These are phyloP conservation scores for Combretum micranthum DNA, from an alignment of 345 rosid species.

Conservation along the genomic window DNA sequence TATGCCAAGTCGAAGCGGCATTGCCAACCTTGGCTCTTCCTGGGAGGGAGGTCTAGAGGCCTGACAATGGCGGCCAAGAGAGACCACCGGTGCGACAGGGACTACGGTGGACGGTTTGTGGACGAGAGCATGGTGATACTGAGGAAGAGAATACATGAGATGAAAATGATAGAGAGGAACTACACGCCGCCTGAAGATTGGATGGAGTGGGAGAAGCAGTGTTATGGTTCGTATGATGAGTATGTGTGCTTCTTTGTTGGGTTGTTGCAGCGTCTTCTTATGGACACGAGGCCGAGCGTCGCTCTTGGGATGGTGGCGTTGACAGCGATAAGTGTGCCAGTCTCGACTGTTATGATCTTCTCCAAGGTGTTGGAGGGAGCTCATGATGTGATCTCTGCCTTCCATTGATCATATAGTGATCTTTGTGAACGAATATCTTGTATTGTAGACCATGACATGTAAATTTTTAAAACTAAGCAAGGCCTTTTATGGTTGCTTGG, in stretches of 20 bases:
- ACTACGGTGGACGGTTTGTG: constrained; percentile 11
- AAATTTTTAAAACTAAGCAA: no score
- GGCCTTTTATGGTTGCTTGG: no score
- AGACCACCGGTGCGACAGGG: neutral
- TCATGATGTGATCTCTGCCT: constrained; percentile 1
- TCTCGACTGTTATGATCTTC: constrained; percentile 10
- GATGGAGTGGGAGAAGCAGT: constrained; percentile 51
- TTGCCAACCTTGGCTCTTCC: no score
- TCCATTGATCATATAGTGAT: neutral
- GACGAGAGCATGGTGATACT: constrained; percentile 34
- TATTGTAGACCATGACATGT: no score
- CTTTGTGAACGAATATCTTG: no score
- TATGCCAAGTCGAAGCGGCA: no score
- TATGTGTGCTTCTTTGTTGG: constrained; percentile 24
- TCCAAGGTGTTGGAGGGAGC: constrained; percentile 8
- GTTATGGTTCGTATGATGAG: constrained; percentile 17
- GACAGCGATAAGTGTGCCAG: constrained; percentile 15
- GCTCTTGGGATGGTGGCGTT: constrained; percentile 28
- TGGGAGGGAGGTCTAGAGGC: no score
- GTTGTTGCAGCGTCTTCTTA: constrained; percentile 29
- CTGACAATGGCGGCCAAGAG: neutral
- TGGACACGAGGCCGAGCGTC: constrained; percentile 40
- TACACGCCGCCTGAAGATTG: constrained; percentile 26
- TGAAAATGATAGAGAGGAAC: constrained; percentile 26
- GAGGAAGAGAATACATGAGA: constrained; percentile 30